These are phyloP conservation scores for Prinsepia uniflora DNA, from an alignment of 306 rosid species.

Conservation along the genomic window DNA sequence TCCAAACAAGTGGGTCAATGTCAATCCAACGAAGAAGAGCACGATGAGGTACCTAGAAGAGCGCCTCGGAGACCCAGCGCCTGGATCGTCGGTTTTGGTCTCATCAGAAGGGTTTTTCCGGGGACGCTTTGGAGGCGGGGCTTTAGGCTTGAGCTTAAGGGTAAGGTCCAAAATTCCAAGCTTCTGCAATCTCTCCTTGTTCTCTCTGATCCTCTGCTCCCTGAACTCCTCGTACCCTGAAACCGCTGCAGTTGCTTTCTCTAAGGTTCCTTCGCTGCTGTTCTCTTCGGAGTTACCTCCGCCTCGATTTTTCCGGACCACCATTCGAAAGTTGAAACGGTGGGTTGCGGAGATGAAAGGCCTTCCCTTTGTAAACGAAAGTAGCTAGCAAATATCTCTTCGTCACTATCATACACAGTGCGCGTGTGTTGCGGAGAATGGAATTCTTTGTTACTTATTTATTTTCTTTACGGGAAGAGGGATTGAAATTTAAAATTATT, in stretches of 20 bases:
- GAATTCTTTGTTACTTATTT: no score
- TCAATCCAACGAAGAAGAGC: background rate
- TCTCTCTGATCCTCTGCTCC: conserved; percentile 64
- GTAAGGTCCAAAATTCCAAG: conserved; percentile 59
- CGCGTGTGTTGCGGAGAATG: background rate
- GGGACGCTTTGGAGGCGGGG: conserved; percentile 15
- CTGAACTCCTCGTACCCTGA: conserved; percentile 49
- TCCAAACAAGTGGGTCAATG: background rate
- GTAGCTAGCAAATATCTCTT: background rate
- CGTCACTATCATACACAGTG: background rate
- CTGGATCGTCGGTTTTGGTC: background rate
- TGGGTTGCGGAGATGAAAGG: background rate
- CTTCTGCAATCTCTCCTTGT: conserved; percentile 60
- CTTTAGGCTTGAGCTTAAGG: conserved; percentile 40
- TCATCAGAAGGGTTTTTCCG: conserved; percentile 1
- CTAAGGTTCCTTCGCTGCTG: background rate
- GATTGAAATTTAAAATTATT: background rate
- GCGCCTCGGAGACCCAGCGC: conserved; percentile 45
- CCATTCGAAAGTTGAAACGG: conserved; percentile 23
- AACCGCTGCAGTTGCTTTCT: background rate
- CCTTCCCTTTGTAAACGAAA: background rate
- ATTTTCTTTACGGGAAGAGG: background rate
- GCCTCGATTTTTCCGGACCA: conserved; percentile 21
- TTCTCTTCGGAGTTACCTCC: background rate
- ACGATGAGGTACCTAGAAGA: conserved; percentile 50